A percentile compares a stretch with the other conserved stretches of the same genome.
Conservation (phyloP, 208 protist species). For the Trypanosoma rangeli region DNA sequence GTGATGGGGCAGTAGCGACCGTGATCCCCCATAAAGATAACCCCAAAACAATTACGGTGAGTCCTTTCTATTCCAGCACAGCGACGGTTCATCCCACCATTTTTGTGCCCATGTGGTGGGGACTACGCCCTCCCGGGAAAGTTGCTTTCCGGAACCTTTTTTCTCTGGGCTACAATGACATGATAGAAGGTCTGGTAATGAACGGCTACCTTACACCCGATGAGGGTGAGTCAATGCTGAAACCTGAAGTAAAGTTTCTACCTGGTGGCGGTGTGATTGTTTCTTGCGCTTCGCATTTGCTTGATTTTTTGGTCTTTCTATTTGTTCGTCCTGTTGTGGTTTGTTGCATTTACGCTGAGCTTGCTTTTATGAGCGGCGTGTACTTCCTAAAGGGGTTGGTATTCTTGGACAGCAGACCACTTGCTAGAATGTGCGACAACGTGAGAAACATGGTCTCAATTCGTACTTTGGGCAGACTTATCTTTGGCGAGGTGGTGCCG, state of each 20-base stretch:
- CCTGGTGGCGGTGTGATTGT: conserved; percentile 35
- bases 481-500: conserved; percentile 49
- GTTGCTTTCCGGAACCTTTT: conserved; percentile 65
- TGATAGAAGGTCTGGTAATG: conserved; percentile 65
- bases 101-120: conserved; percentile 83
- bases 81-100: conserved; percentile 59
- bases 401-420: conserved; percentile 20
- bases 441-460: conserved; percentile 56
- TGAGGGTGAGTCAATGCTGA: conserved; percentile 37
- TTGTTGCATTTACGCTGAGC: conserved; percentile 60
- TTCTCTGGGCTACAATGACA: conserved; percentile 80
- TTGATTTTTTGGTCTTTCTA: conserved; percentile 53
- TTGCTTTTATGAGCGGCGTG: conserved; percentile 44
- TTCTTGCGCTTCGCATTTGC: conserved; percentile 35
- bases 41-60: conserved; percentile 61
- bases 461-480: conserved; percentile 45
- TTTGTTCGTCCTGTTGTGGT: conserved; percentile 51
- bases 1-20: conserved; percentile 64
- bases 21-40: conserved; percentile 70
- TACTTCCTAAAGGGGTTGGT: conserved; percentile 25
- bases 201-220: conserved; percentile 30
- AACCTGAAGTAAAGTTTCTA: conserved; percentile 40
- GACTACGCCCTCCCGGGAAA: conserved; percentile 45
- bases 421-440: conserved; percentile 42
- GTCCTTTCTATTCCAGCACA: conserved; percentile 78